Conservation (phyloP, 1,284 basidiomycete species). For the Golubevia sp. region DNA sequence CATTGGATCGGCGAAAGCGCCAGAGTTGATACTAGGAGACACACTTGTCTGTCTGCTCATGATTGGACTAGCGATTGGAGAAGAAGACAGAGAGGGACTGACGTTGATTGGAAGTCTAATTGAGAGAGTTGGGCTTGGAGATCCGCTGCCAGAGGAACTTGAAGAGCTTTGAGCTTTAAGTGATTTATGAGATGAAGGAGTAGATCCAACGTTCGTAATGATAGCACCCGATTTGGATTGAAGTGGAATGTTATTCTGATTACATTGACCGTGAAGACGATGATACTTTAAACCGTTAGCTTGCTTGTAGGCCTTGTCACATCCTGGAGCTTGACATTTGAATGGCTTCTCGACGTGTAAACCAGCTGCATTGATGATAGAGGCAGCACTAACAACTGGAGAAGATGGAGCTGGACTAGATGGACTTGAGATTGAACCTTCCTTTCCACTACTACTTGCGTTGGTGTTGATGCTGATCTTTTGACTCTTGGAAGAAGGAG, state of each 20-base stretch:
- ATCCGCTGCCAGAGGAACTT: too few relatives aligned
- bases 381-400: not conserved
- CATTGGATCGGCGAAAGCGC: too few relatives aligned
- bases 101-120: not conserved
- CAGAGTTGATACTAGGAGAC: too few relatives aligned
- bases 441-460: not conserved
- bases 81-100: not conserved
- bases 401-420: not conserved
- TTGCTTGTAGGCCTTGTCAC: constrained; percentile 98
- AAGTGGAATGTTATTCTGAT: constrained; percentile 47
- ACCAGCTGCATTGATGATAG: not conserved
- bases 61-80: not conserved
- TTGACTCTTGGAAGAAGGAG: not conserved
- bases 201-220: not conserved
- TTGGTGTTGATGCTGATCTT: not conserved
- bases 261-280: constrained; percentile 86
- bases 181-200: not conserved
- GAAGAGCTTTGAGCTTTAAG: not conserved
- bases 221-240: constrained; percentile 12
- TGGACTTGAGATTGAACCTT: not conserved
- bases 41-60: not conserved
- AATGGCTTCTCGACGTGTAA: constrained; percentile 82
- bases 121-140: too few relatives aligned
- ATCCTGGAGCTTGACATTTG: constrained; percentile 93
- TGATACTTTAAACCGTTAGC: constrained; percentile 96